Evolutionary conservation across 2,329 filamentous ascomycete genomes (phyloP).

Genomic region (Arachnopeziza araneosa): DNA sequence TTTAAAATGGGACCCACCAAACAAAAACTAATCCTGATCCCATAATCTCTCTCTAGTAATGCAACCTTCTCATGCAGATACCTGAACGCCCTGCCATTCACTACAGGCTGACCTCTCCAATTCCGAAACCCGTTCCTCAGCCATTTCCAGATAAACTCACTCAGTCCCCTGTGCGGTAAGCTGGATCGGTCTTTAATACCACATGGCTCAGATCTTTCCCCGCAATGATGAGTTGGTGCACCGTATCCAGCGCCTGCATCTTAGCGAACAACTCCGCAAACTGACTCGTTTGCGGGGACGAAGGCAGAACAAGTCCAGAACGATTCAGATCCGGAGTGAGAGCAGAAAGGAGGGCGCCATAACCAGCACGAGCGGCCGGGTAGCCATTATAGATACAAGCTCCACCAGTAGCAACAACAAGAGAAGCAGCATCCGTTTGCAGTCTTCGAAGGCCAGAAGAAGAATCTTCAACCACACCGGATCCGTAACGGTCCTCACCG

Average conservation of each 20-base stretch:
- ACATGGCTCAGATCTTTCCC: background rate
- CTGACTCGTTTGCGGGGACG: slow-evolving; percentile 7
- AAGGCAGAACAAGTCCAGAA: slow-evolving; percentile 6
- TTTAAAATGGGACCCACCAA: background rate
- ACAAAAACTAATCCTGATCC: slow-evolving; percentile 10
- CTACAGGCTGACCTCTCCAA: slow-evolving; percentile 3
- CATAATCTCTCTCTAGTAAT: slow-evolving; percentile 10
- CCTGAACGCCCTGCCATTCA: slow-evolving; percentile 11
- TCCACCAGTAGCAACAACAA: slow-evolving; percentile 12
- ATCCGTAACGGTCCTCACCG: slow-evolving; percentile 3
- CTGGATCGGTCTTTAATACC: background rate
- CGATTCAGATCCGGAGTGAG: slow-evolving; percentile 4
- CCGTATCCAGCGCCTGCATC: slow-evolving; percentile 8
- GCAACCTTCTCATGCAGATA: slow-evolving; percentile 12
- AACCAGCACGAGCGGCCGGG: slow-evolving; percentile 1
- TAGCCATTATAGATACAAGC: background rate
- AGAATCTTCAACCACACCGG: slow-evolving; percentile 1
- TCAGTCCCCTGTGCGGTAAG: slow-evolving; percentile 9
- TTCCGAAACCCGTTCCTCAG: slow-evolving; percentile 9
- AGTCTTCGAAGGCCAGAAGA: slow-evolving; percentile 8
- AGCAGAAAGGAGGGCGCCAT: slow-evolving; percentile 10
- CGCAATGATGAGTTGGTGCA: slow-evolving; percentile 11
- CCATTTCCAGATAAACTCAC: slow-evolving; percentile 15
- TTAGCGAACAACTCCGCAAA: slow-evolving; percentile 11
- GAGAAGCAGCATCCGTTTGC: slow-evolving; percentile 5